Conservation (phyloP, 1,139 yeast species). For the Yamadazyma friedrichii region DNA sequence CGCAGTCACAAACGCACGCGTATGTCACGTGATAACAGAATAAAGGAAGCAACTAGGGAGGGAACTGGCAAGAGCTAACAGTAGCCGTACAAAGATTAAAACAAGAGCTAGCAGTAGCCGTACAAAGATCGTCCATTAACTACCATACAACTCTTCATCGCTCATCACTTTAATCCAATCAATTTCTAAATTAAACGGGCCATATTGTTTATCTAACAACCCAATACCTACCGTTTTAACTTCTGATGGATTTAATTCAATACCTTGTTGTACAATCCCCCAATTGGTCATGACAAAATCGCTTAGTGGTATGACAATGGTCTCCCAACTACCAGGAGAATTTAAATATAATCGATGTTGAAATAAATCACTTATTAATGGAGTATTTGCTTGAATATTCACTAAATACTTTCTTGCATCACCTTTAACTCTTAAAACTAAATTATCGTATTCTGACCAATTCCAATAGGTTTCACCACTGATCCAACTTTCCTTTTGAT, state of each 20-base stretch:
- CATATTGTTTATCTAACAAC: conserved; percentile 74
- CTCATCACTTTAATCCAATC: conserved; percentile 75
- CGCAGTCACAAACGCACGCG: conserved; percentile 1
- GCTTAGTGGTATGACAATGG: conserved; percentile 71
- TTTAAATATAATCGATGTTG: conserved; percentile 78
- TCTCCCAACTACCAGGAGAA: conserved; percentile 81
- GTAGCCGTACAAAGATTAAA: no score
- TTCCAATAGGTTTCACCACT: conserved; percentile 55
- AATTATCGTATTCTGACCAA: conserved; percentile 57
- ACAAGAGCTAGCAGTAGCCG: no score
- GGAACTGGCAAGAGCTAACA: no score
- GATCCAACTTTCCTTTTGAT: conserved; percentile 52
- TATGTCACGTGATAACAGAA: not conserved
- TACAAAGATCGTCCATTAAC: no score
- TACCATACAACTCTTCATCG: conserved; percentile 41
- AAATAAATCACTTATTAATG: conserved; percentile 74
- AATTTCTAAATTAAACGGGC: conserved; percentile 68
- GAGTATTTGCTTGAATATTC: conserved; percentile 78
- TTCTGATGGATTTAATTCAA: conserved; percentile 58
- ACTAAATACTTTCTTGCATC: conserved; percentile 75
- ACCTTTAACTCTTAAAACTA: conserved; percentile 71
- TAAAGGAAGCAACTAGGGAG: no score
- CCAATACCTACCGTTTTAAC: conserved; percentile 80
- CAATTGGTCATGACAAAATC: conserved; percentile 83
- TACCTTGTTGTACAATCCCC: conserved; percentile 76